A percentile compares a stretch with the other conserved stretches of the same genome.
Conservation (phyloP, 2,329 filamentous ascomycete genomes). For the Tothia fuscella region DNA sequence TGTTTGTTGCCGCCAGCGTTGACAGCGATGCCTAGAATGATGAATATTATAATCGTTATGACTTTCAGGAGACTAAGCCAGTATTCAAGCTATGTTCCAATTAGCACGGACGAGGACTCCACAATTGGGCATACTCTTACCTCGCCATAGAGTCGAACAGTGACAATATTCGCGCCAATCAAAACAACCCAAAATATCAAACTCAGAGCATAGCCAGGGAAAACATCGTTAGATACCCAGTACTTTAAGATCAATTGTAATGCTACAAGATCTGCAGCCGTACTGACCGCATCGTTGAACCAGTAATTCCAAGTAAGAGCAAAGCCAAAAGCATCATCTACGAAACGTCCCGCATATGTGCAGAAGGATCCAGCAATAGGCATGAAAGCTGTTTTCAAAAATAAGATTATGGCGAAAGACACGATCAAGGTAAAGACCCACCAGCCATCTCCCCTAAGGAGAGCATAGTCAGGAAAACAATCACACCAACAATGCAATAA, state of each 20-base stretch:
- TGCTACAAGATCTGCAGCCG: constrained; percentile 20
- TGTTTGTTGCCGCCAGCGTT: constrained; percentile 57
- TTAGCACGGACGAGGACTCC: not conserved
- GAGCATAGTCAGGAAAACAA: constrained; percentile 88
- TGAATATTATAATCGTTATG: constrained; percentile 49
- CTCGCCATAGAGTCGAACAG: constrained; percentile 79
- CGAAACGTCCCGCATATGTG: constrained; percentile 79
- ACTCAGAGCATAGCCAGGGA: constrained; percentile 66
- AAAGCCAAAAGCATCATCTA: constrained; percentile 90
- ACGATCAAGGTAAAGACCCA: no score
- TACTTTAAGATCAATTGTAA: constrained; percentile 77
- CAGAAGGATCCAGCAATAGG: constrained; percentile 88
- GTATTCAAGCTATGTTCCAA: constrained; percentile 35
- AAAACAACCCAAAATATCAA: constrained; percentile 68
- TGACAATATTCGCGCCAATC: constrained; percentile 72
- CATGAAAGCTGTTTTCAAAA: no score
- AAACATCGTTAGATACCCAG: constrained; percentile 49
- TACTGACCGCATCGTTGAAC: constrained; percentile 47
- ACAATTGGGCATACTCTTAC: constrained; percentile 65
- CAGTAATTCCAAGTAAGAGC: constrained; percentile 86
- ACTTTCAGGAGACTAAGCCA: constrained; percentile 70
- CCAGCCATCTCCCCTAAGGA: constrained; percentile 82
- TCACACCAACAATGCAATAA: constrained; percentile 67
- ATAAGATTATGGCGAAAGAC: no score
- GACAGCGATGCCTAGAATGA: constrained; percentile 72